phyloP scores from a whole-genome alignment of 2,329 filamentous ascomycete species.

The Colletotrichum shisoi region DNA sequence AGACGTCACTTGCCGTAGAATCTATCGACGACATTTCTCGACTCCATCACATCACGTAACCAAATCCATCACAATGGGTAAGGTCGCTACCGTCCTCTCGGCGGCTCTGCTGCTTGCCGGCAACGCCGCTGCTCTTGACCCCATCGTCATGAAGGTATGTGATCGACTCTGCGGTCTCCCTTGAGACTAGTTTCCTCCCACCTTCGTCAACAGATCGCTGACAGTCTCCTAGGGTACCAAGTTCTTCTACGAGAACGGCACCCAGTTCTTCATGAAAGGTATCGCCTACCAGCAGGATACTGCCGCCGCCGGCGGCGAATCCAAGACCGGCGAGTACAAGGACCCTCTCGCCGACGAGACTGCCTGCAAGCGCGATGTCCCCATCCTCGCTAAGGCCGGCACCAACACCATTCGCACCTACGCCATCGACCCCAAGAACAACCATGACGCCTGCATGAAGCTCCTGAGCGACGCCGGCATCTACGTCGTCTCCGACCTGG shows the following conservation, averaged over 20 bases:
- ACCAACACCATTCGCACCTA: constrained; percentile 97
- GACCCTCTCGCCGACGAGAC: constrained; percentile 81
- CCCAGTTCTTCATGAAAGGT: constrained; percentile 82
- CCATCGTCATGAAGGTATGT: constrained; percentile 74
- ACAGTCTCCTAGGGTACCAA: constrained; percentile 69
- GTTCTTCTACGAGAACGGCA: constrained; percentile 84
- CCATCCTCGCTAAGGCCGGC: constrained; percentile 76
- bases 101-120: constrained; percentile 55
- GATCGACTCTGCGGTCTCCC: neutral
- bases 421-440: constrained; percentile 79
- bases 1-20: neutral
- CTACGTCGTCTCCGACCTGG: constrained; percentile 92
- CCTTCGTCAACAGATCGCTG: neutral
- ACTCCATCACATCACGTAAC: neutral
- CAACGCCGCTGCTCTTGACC: constrained; percentile 58
- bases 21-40: neutral
- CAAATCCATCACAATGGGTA: constrained; percentile 31
- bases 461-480: constrained; percentile 84
- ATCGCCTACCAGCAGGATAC: constrained; percentile 92
- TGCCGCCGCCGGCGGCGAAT: constrained; percentile 62
- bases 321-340: constrained; percentile 66
- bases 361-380: constrained; percentile 84
- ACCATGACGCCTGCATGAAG: constrained; percentile 87
- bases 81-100: constrained; percentile 43
- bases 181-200: constrained; percentile 18